Conservation (phyloP, 2,329 filamentous ascomycete species). For the Ceratocystis eucalypticola region DNA sequence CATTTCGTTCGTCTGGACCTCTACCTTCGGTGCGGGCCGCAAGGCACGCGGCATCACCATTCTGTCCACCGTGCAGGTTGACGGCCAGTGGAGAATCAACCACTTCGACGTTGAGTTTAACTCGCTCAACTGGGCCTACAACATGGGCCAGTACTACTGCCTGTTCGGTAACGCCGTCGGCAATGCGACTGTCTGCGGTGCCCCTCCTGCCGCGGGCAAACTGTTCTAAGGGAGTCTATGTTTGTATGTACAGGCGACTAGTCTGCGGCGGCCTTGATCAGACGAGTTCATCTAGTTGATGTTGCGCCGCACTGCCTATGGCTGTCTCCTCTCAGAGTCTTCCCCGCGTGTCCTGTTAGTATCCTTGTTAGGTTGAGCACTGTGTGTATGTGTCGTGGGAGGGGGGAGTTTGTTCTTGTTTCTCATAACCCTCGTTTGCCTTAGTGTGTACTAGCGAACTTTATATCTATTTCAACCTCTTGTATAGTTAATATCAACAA, state of each 20-base stretch:
- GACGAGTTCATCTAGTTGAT: not conserved
- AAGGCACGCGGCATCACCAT: constrained; percentile 20
- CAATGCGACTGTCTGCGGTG: constrained; percentile 16
- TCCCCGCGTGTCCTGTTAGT: too few relatives aligned
- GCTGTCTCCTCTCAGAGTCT: too few relatives aligned
- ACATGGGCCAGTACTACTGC: constrained; percentile 20
- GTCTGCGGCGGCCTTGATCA: not conserved
- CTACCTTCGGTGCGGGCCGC: constrained; percentile 19
- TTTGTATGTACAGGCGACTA: not conserved
- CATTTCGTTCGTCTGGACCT: constrained; percentile 19
- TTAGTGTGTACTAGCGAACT: not conserved
- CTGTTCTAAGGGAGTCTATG: not conserved
- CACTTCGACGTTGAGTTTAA: constrained; percentile 21
- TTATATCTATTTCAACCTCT: not conserved
- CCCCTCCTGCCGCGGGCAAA: not conserved
- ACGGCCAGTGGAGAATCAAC: constrained; percentile 19
- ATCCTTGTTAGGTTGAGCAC: too few relatives aligned
- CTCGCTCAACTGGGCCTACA: constrained; percentile 20
- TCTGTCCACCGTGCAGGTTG: constrained; percentile 20
- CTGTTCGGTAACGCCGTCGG: constrained; percentile 17
- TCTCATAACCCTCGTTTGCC: not conserved
- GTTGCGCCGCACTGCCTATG: too few relatives aligned
- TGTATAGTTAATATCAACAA: not conserved
- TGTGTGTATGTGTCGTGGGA: too few relatives aligned
- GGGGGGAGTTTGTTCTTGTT: not conserved